Evolutionary conservation across 2,329 filamentous ascomycete genomes (phyloP), one percentile per base, ranked within the genome.

Genomic region (Beauveria sp.): DNA sequence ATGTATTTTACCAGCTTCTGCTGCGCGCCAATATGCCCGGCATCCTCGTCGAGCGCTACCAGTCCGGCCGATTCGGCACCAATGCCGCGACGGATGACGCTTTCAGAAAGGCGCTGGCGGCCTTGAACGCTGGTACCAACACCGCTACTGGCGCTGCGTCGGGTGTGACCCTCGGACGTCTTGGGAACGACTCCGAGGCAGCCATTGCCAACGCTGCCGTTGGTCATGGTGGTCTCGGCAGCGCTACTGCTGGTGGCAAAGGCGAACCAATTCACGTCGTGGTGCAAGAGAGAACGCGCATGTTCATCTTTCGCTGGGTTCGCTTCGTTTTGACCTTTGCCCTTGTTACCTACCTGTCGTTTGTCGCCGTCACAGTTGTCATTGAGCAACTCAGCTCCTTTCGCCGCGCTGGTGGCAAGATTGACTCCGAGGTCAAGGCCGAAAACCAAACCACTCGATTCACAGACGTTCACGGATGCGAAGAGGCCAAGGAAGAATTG

Each of bases 401-500:
- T 67, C 92, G 91, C 75, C 93, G 91, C 24, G 45, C 12, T 64
- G 86, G 88, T 14, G 87, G 86, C 58, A 84, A 82, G 71, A 84
- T 88, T 62, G 87, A 87, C 67, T 90, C 89, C 64, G 92, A 99
- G 76, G 92, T 93, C 64, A 93, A 96, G 73, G 88, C 95, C 8
- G 91, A 98, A 74, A 88, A 93, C 68, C 95, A 99, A 73, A 97
- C 85, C 63, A 92, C 92, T 22, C 87, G 90, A 52, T 99, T 99
- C 77, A 83, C 83, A 62, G 95, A 99, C 72, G 95, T 99, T 7
- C 95, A 99, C 72, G 95, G 95, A 58, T 98, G 93, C 67, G 93
- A 98, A 66, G 96, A 99, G 76, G 95, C 95, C 66, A 99, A 98
- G 78, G 96, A 99, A 69, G 95, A 99, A 75, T 84, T 99, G 4